Evolutionary conservation across 2,329 filamentous ascomycete genomes (phyloP), one percentile per base, ranked within the genome.

Genomic region (Amphichorda felina): DNA sequence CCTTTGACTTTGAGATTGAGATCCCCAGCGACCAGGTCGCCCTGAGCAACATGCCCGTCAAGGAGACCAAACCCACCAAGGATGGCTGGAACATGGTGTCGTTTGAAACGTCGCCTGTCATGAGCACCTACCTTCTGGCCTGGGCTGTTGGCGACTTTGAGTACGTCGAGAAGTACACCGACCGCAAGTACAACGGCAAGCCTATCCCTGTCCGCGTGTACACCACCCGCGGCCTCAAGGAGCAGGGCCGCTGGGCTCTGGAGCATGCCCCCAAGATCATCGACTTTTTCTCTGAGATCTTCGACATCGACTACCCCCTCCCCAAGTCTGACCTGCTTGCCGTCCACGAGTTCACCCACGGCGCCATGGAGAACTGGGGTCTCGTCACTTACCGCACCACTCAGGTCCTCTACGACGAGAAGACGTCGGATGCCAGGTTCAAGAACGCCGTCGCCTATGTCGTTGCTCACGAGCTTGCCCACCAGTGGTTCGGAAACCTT

Each of bases 71-170:
- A 46, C 61, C 68, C 36, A 60, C 61, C 42, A 65, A 61, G 40
- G 69, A 76, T 41, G 82, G 82, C 42, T 81, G 74, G 60, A 82
- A 84, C 47, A 56, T 69, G 26, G 82, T 94, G 25, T 72, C 75
- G 3, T 95, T 95, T 46, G 83, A 91, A 51, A 77, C 72, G 36
- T 87, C 84, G 10, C 88, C 88, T 2, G 62, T 88, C 48, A 95
- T 95, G 88, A 91, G 84, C 63, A 94, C 83, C 17, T 82, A 94
- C 59, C 75, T 95, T 21, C 66, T 93, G 18, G 87, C 88, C 16
- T 95, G 91, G 91, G 88, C 89, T 16, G 75, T 95, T 42, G 91
- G 91, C 39, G 89, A 98, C 57, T 96, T 98, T 44, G 89, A 96
- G 60, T 94, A 94, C 49, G 78, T 96, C 37, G 91, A 98, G 63